Base-by-base conservation (phyloP, 768 basidiomycete species). In the Leccinum uliginosum region DNA sequence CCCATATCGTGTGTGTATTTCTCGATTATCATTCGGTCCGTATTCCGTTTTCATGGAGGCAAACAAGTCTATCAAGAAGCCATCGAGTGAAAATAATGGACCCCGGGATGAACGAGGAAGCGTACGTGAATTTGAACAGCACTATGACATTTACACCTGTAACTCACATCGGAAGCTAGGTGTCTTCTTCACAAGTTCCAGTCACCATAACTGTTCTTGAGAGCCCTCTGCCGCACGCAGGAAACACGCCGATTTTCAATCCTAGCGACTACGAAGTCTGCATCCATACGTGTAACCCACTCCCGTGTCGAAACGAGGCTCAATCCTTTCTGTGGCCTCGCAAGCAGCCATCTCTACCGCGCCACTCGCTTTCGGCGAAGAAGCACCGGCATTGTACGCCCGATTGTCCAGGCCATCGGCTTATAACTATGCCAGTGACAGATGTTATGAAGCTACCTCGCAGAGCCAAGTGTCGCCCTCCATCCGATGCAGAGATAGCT, bases 281-380 rank as follows among this genome's bases (percentile, higher is more conserved):
- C 51, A 69, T 67, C 24, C 67, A 67, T 19, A 67, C 67, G 1
- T 69, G 67, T 45, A 67, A 62, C 40, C 24, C 45, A 2, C 17
- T 38, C 29, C 67, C 56, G 3, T 67, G 67, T 57, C 67, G 67
- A 44, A 69, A 67, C 15, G 67, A 67, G 51, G 62, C 67, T 23
- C 58, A 54, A 1, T 69, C 67, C 26, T 64, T 69, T 49, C 50
- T 69, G 27, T 67, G 67, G 66, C 47, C 46, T 3, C 67, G 67
- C 48, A 67, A 34, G 19, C 53, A 57, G 46, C 56, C 62, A 4
- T 62, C 58, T 24, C 53, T 67, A 44, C 67, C 67, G 2, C 67
- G 67, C 3, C 67, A 67, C 23, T 65, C 59, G 4, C 65, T 67
- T 54, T 67, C 66, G 24, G n/a, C 45, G 2, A 69, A 62, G 34